Percentiles rank a stretch among this genome's conserved stretches.
Conservation (phyloP, 148 eudicot species). For the Arbutus unedo region DNA sequence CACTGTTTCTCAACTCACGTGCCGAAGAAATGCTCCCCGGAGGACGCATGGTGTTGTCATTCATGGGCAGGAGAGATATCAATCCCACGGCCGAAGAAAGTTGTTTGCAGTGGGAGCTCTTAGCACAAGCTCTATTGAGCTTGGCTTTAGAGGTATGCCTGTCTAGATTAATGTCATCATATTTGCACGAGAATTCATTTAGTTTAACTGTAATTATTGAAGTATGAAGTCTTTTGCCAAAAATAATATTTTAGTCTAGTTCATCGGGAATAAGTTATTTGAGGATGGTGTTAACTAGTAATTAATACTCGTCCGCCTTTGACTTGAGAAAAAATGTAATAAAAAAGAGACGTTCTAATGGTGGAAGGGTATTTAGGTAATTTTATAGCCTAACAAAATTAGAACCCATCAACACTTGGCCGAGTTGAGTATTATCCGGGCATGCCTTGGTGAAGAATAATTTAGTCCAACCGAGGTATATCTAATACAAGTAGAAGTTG, state of each 20-base stretch:
- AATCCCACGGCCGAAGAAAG: slow-evolving; percentile 31
- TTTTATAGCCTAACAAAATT: background rate
- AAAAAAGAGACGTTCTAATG: too few species aligned
- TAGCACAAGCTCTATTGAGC: slow-evolving; percentile 48
- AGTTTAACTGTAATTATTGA: too few species aligned
- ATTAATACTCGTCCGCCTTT: too few species aligned
- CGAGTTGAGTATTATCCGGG: too few species aligned
- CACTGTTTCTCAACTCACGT: slow-evolving; percentile 42
- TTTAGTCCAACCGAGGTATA: too few species aligned
- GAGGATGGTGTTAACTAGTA: background rate
- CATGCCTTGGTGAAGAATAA: too few species aligned
- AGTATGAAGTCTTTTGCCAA: too few species aligned
- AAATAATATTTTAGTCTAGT: too few species aligned
- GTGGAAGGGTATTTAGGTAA: background rate
- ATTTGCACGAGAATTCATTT: too few species aligned
- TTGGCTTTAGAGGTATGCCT: slow-evolving; percentile 49
- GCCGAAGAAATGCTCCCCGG: slow-evolving; percentile 53
- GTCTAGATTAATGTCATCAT: too few species aligned
- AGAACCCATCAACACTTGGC: too few species aligned
- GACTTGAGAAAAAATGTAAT: background rate
- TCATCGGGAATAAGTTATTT: background rate
- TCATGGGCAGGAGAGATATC: slow-evolving; percentile 42
- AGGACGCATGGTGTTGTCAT: slow-evolving; percentile 63
- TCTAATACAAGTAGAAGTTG: too few species aligned
- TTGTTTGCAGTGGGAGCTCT: slow-evolving; percentile 52